phyloP scores from a whole-genome alignment of 164 flowering plant species.

The Chimonanthus salicifolius region DNA sequence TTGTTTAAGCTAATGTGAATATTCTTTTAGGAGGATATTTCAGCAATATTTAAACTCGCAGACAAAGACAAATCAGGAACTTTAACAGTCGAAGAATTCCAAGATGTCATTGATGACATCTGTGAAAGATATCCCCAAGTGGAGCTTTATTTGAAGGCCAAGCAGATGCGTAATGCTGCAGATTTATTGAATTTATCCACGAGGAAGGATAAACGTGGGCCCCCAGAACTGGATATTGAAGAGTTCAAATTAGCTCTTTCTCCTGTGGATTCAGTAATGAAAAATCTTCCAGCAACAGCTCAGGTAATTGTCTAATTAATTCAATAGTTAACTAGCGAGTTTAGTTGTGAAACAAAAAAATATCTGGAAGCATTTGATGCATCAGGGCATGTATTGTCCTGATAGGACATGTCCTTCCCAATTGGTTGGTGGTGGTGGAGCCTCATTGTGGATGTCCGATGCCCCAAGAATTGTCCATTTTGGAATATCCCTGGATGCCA shows the following conservation, averaged over 20 bases:
- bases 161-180: conserved; percentile 43
- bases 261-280: conserved; percentile 79
- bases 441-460: background rate
- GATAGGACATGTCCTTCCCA: background rate
- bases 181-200: conserved; percentile 56
- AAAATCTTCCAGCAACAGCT: conserved; percentile 91
- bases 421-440: background rate
- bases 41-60: conserved; percentile 69
- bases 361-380: background rate
- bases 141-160: conserved; percentile 67
- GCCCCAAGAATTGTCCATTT: background rate
- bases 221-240: conserved; percentile 64
- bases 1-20: background rate
- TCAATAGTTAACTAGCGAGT: background rate
- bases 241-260: conserved; percentile 67
- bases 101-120: conserved; percentile 64
- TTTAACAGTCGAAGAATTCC: conserved; percentile 70
- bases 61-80: conserved; percentile 91
- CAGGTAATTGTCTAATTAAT: conserved; percentile 48
- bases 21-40: conserved; percentile 65
- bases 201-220: conserved; percentile 28
- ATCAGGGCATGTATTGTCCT: background rate
- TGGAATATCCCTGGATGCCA: background rate
- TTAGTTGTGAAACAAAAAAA: too few relatives aligned
- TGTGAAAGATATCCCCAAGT: conserved; percentile 86